Conservation (phyloP, 2,329 filamentous ascomycete species). For the Xylaria sp. region DNA sequence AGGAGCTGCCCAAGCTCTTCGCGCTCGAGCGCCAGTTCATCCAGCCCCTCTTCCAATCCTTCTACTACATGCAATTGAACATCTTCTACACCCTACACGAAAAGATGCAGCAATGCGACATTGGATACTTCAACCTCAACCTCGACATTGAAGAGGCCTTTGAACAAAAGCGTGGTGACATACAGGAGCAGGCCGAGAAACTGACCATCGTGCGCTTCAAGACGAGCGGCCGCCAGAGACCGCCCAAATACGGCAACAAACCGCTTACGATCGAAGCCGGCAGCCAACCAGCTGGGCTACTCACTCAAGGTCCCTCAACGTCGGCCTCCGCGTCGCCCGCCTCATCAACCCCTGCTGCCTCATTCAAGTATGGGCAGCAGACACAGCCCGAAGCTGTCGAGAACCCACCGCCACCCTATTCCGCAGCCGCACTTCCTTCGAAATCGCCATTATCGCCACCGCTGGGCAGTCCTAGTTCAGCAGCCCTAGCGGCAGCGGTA, state of each 20-base stretch:
- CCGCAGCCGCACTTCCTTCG: constrained; percentile 49
- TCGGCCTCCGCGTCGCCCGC: neutral
- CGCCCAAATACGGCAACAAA: constrained; percentile 64
- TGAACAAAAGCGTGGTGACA: constrained; percentile 83
- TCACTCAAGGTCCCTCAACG: constrained; percentile 52
- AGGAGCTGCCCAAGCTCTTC: constrained; percentile 93
- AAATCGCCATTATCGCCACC: constrained; percentile 44
- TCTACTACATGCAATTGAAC: constrained; percentile 99
- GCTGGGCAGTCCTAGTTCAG: constrained; percentile 35
- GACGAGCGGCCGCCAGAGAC: constrained; percentile 73
- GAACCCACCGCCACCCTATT: constrained; percentile 75
- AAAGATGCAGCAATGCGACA: constrained; percentile 96
- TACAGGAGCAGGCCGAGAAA: constrained; percentile 82
- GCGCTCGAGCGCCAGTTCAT: constrained; percentile 91
- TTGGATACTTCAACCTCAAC: constrained; percentile 94
- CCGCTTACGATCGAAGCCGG: constrained; percentile 44
- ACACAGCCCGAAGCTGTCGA: constrained; percentile 53
- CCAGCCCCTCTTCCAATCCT: constrained; percentile 94
- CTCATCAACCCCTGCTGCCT: constrained; percentile 38
- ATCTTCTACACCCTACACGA: constrained; percentile 99
- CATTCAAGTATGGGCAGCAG: constrained; percentile 44
- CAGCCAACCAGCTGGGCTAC: constrained; percentile 46
- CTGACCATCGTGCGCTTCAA: constrained; percentile 91
- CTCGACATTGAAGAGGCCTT: constrained; percentile 92
- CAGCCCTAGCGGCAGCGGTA: constrained; percentile 52